Percentiles rank a stretch among this genome's conserved stretches.
These are phyloP conservation scores for Aureobasidium melanogenum DNA, from an alignment of 2,329 filamentous ascomycete genomes.

Conservation along the genomic window DNA sequence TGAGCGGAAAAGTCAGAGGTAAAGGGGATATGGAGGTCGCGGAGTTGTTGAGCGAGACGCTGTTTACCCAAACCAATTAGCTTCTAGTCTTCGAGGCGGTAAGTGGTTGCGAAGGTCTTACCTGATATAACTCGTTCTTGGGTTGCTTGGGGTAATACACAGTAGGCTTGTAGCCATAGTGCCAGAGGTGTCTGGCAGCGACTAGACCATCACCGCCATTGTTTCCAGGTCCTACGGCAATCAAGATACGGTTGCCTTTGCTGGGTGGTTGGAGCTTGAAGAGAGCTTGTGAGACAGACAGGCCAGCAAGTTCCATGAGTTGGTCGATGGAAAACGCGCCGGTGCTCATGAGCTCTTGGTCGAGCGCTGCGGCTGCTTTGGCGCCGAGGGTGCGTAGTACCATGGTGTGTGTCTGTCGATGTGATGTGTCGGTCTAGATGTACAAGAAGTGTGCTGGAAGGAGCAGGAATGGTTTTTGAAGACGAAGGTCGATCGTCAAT, in stretches of 20 bases:
- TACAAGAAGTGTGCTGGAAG: not conserved
- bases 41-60: conserved; percentile 76
- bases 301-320: conserved; percentile 90
- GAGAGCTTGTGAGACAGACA: conserved; percentile 88
- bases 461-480: not conserved
- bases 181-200: conserved; percentile 79
- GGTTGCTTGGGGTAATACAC: conserved; percentile 90
- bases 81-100: too few species aligned
- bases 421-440: not conserved
- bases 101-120: conserved; percentile 26
- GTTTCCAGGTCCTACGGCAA: conserved; percentile 82
- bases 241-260: conserved; percentile 63
- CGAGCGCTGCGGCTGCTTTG: conserved; percentile 78
- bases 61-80: conserved; percentile 26
- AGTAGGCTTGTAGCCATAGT: conserved; percentile 83
- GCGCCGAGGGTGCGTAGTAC: not conserved
- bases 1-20: conserved; percentile 66
- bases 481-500: not conserved
- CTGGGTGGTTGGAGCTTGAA: conserved; percentile 72
- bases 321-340: conserved; percentile 89
- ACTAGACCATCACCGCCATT: conserved; percentile 87
- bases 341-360: conserved; percentile 87
- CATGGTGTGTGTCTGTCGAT: not conserved
- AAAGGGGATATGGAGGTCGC: conserved; percentile 75
- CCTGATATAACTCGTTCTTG: conserved; percentile 83